Percentiles rank a stretch among this genome's conserved stretches.
phyloP scores from a whole-genome alignment of 768 basidiomycete genomes.

The Suillus plorans region DNA sequence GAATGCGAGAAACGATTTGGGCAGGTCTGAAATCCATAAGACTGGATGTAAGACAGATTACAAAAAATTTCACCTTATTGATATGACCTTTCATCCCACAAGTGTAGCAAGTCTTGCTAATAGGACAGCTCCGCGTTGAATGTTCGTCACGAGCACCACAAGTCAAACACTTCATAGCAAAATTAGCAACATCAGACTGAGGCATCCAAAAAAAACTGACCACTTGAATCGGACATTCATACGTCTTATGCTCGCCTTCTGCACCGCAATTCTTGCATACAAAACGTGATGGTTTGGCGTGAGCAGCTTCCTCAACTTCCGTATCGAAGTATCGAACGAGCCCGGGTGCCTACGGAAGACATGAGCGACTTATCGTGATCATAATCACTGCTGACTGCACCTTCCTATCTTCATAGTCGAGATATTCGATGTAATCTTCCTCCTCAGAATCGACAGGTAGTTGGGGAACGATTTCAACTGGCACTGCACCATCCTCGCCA shows the following conservation, averaged over 20 bases:
- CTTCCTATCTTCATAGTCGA: conserved; percentile 69
- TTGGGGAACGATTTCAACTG: conserved; percentile 47
- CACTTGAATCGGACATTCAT: conserved; percentile 68
- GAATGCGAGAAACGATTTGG: conserved; percentile 53
- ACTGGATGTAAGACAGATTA: conserved; percentile 1
- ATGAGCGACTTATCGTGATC: not conserved
- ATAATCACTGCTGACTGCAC: conserved; percentile 33
- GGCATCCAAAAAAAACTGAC: conserved; percentile 40
- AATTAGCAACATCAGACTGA: not conserved
- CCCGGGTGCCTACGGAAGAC: conserved; percentile 40
- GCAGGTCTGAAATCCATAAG: conserved; percentile 49
- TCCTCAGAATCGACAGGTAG: conserved; percentile 45
- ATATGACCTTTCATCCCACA: conserved; percentile 88
- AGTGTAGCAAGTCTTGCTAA: conserved; percentile 75
- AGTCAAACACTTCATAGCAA: conserved; percentile 60
- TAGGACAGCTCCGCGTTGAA: conserved; percentile 72
- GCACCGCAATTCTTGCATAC: conserved; percentile 80
- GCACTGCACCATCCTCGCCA: conserved; percentile 28
- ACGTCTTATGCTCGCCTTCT: conserved; percentile 68
- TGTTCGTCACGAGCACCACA: conserved; percentile 84
- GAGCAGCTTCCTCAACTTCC: conserved; percentile 35
- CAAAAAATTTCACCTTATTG: conserved; percentile 44
- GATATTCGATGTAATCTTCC: conserved; percentile 73
- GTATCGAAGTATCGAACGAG: conserved; percentile 67
- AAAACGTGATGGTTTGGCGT: conserved; percentile 43